Evolutionary conservation across 2,329 filamentous ascomycete species (phyloP).

Genomic region (Cucurbitaria berberidis): DNA sequence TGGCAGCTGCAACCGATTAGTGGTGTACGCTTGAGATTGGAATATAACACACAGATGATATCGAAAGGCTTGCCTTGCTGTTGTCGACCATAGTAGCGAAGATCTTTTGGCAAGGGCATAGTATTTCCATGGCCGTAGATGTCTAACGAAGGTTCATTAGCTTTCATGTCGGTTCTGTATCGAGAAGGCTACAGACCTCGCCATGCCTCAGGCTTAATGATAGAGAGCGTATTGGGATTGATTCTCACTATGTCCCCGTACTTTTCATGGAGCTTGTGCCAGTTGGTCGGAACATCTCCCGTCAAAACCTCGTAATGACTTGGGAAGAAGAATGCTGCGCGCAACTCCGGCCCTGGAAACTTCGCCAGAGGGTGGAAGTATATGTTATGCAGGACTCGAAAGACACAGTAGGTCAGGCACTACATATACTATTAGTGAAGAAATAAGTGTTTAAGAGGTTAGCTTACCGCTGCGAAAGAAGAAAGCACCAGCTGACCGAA

Average conservation of each 20-base stretch:
- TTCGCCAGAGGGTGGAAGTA: conserved; percentile 50
- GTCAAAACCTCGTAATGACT: conserved; percentile 9
- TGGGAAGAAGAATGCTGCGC: conserved; percentile 25
- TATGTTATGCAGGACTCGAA: conserved; percentile 36
- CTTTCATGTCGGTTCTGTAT: background rate
- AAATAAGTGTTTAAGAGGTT: background rate
- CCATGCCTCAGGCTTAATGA: conserved; percentile 21
- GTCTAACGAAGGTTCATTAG: conserved; percentile 2
- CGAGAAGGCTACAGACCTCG: background rate
- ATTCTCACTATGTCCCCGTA: conserved; percentile 20
- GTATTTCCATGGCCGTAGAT: conserved; percentile 17
- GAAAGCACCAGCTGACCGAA: background rate
- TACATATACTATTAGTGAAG: background rate
- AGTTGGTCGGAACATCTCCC: background rate
- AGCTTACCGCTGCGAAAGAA: background rate
- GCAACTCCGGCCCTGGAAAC: conserved; percentile 48
- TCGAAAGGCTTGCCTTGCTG: background rate
- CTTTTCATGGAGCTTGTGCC: conserved; percentile 11
- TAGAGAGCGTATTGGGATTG: conserved; percentile 6
- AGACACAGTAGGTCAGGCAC: conserved; percentile 11
- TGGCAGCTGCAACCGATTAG: conserved; percentile 7
- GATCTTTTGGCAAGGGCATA: conserved; percentile 16
- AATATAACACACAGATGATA: conserved; percentile 13
- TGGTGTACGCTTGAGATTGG: background rate
- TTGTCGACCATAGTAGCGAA: conserved; percentile 8